Percentiles rank a stretch among this genome's conserved stretches.
phyloP scores from a whole-genome alignment of 176 grass and related monocot species.

The Pontederia paniculata region DNA sequence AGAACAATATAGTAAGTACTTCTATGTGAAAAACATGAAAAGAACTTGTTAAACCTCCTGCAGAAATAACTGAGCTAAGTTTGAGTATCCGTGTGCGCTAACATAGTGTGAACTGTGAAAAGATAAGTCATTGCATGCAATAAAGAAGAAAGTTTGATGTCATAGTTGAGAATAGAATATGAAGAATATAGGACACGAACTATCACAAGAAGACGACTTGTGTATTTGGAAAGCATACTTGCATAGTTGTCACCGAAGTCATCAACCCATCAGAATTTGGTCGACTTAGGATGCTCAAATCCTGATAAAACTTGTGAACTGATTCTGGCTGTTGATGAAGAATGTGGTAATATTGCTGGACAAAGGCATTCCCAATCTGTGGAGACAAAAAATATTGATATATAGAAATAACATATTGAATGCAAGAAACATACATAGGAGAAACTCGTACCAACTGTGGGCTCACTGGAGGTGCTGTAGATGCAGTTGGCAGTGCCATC shows the following conservation, averaged over 20 bases:
- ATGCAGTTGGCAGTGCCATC: constrained; percentile 20
- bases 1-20: too few species aligned
- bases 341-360: constrained; percentile 83
- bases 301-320: constrained; percentile 82
- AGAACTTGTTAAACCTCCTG: too few species aligned
- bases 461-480: constrained; percentile 14
- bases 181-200: too few species aligned
- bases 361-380: constrained; percentile 74
- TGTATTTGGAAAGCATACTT: constrained; percentile 40
- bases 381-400: background rate
- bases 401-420: background rate
- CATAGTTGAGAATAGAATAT: too few species aligned
- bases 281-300: constrained; percentile 58
- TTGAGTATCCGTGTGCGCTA: too few species aligned
- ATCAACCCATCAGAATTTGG: constrained; percentile 42
- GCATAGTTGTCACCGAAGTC: constrained; percentile 46
- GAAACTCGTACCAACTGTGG: constrained; percentile 15
- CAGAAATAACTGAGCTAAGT: too few species aligned
- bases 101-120: too few species aligned
- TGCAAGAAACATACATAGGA: background rate
- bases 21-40: too few species aligned
- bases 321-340: constrained; percentile 61
- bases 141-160: too few species aligned
- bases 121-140: too few species aligned
- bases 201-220: background rate